Base-by-base conservation (phyloP, 352 stramenopile genomes). In the Pythium chondricola region DNA sequence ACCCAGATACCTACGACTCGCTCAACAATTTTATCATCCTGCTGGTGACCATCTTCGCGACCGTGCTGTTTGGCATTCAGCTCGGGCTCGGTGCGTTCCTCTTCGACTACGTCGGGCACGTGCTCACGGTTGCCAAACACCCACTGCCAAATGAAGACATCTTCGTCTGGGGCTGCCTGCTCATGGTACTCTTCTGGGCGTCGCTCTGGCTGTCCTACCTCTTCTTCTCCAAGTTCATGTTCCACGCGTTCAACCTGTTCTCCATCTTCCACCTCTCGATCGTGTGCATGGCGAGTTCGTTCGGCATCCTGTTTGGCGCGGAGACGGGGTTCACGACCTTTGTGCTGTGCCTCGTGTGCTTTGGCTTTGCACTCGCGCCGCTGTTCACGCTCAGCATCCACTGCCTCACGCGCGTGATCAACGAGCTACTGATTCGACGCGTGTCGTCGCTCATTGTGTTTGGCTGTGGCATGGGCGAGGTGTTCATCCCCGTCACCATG, bases 371-470 rank as follows among this genome's bases (percentile, higher is more conserved):
- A 20, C 52, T 92, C 46, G 78, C 80, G 35, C 80, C 80, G 45
- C 69, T 92, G 6, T 92, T 92, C 58, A 92, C 80, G 36, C 57
- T 87, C 31, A 88, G 69, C 44, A 85, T 89, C 53, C 78, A 92
- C 61, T 88, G 74, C 56, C 69, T 92, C 59, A 92, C 75, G 43
- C 72, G 77, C 38, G 77, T 92, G 17, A 87, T 92, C 29, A 88
- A 88, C 49, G 74, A 88, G 43, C 69, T 80, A 32, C 64, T 92
- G 18, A 86, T 89, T 50, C 69, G 75, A 18, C 76, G 80, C 39
- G 80, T 92, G 35, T 84, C 71, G 41, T 89, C 77, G 42, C 69
- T 92, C n/a, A 85, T 89, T 39, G 77, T 92, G 24, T 92, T 92
- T 63, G 80, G 77, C 36, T 86, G 71, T 51, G 77, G 79, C 51